Evolutionary conservation across 768 basidiomycete genomes (phyloP), one percentile per base, ranked within the genome.

Genomic region (Kwoniella pini): DNA sequence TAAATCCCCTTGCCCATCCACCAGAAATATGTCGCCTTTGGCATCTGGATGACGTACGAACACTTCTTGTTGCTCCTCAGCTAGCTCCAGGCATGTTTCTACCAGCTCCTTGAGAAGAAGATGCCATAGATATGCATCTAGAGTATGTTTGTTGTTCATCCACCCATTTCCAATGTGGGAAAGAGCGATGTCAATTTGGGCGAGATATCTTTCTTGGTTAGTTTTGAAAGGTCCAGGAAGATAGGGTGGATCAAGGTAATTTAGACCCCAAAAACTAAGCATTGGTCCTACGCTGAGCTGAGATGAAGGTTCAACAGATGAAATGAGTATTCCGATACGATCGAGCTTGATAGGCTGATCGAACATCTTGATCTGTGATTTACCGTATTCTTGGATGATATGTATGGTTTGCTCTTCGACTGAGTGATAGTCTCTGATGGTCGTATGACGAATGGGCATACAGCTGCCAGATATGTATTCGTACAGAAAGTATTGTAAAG

Each of bases 1-100:
- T 38, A 75, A 64, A 26, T 64, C 54, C 52, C 60, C 53, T 17
- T 66, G 56, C 13, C 66, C 57, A 51, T 72, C 66, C 30, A 72
- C 65, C 28, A 76, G 46, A 11, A 71, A 61, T 15, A 74, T 71
- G 62, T 67, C 71, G 19, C 68, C 75, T 38, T 66, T 68, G 38
- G 63, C 66, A 36, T 72, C 55, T 51, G 45, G 38, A 50, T 71
- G 64, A n/a, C 57, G 56, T 21, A 72, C 42, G 45, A 44, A 70
- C 50, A 62, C 71, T 4, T 49, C 45, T 12, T 39, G 24, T 17
- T 30, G 43, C 19, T 49, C 39, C 22, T 52, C 39, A 3, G n/a
- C 13, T 22, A 63, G 19, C 13, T 63, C 26, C 17, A 19, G 21
- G 27, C 30, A 48, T 3, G 17, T 17, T n/a, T 54, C 26, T 5